Percentiles rank a stretch among this genome's conserved stretches.
Evolutionary conservation across 768 basidiomycete genomes (phyloP).

Genomic region (Scleroderma citrinum): DNA sequence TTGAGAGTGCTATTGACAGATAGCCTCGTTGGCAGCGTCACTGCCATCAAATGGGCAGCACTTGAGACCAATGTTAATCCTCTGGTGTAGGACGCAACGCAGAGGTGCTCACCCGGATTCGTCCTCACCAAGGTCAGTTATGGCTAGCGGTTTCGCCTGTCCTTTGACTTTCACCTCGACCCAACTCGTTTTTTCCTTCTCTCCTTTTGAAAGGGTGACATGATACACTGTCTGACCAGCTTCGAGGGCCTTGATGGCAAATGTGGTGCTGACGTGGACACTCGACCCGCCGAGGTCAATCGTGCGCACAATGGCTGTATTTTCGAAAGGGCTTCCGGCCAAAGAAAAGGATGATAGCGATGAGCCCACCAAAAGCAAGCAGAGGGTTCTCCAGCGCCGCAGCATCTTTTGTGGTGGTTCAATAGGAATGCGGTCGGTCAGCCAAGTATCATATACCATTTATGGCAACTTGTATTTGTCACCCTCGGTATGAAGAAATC

Average conservation of each 20-base stretch:
- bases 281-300: constrained; percentile 87
- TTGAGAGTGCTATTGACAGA: constrained; percentile 58
- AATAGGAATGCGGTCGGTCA: constrained; percentile 6
- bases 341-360: constrained; percentile 36
- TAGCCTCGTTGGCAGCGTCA: constrained; percentile 58
- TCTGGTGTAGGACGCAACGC: constrained; percentile 4
- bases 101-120: constrained; percentile 43
- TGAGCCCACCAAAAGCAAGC: constrained; percentile 40
- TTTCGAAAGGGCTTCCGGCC: constrained; percentile 64
- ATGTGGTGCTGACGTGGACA: constrained; percentile 85
- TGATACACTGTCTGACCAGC: constrained; percentile 59
- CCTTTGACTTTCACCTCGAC: constrained; percentile 80
- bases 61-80: constrained; percentile 26
- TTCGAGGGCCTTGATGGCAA: constrained; percentile 69
- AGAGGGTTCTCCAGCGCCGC: constrained; percentile 38
- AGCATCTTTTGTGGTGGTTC: constrained; percentile 37
- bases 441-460: constrained; percentile 3
- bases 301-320: constrained; percentile 82
- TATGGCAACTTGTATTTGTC: constrained; percentile 3
- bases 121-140: constrained; percentile 45
- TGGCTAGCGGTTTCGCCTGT: constrained; percentile 42
- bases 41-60: constrained; percentile 49
- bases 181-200: constrained; percentile 67
- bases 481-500: not conserved
- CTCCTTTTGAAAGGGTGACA: constrained; percentile 56